phyloP scores from a whole-genome alignment of 2,329 filamentous ascomycete species.

The Xylaria sp. region DNA sequence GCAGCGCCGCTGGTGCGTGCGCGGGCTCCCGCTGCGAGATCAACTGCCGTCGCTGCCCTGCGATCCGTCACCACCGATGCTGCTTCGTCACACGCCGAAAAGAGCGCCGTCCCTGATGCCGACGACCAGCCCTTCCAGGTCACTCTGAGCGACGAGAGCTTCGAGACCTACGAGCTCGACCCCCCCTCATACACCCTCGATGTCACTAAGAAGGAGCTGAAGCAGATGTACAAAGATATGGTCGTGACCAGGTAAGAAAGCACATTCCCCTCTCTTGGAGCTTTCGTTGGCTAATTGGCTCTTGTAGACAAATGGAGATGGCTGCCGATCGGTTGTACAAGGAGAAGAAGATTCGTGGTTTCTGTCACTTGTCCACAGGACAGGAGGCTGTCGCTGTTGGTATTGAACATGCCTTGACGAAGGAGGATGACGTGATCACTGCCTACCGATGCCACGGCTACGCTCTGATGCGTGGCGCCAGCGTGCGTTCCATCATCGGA shows the following conservation, averaged over 20 bases:
- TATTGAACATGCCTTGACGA: conserved; percentile 95
- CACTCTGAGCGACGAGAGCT: conserved; percentile 95
- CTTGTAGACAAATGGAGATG: conserved; percentile 95
- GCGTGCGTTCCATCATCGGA: conserved; percentile 91
- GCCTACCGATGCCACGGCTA: conserved; percentile 99
- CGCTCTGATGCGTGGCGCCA: conserved; percentile 93
- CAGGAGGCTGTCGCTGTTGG: conserved; percentile 97
- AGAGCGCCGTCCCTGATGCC: conserved; percentile 65
- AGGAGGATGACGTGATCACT: conserved; percentile 93
- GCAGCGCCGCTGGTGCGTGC: conserved; percentile 64
- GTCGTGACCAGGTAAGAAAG: conserved; percentile 82
- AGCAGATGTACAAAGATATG: conserved; percentile 99
- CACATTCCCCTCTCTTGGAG: not conserved
- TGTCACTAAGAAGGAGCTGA: conserved; percentile 96
- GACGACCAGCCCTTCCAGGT: conserved; percentile 94
- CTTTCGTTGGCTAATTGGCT: conserved; percentile 14
- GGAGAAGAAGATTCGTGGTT: conserved; percentile 99
- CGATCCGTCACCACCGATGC: conserved; percentile 95
- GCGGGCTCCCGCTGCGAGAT: conserved; percentile 51
- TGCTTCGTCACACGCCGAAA: conserved; percentile 88
- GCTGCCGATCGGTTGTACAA: conserved; percentile 99
- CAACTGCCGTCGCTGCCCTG: conserved; percentile 60
- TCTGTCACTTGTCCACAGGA: conserved; percentile 98
- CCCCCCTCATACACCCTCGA: conserved; percentile 92
- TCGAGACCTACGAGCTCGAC: conserved; percentile 99